Evolutionary conservation across 345 rosid genomes (phyloP).

Genomic region (Heritiera fomes): DNA sequence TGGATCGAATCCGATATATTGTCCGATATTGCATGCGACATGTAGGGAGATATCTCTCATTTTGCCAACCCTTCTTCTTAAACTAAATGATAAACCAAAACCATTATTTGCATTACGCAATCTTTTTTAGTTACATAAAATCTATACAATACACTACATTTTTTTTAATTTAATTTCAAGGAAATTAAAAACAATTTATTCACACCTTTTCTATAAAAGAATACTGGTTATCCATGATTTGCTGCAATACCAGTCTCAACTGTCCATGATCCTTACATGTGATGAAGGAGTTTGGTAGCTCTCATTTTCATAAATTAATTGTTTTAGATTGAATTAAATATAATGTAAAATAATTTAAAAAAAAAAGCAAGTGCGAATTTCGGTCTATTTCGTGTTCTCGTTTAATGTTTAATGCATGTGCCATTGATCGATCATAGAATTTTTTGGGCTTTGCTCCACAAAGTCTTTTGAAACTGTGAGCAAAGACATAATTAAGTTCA

Average conservation of each 20-base stretch:
- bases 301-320: not conserved
- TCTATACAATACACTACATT: not conserved
- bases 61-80: slow-evolving; percentile 1
- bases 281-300: slow-evolving; percentile 34
- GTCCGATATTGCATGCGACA: not conserved
- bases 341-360: not conserved
- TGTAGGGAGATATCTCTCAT: not conserved
- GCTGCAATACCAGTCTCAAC: slow-evolving; percentile 57
- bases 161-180: not conserved
- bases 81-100: not conserved
- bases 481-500: too few relatives aligned
- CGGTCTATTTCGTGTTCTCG: slow-evolving; percentile 34
- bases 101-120: not conserved
- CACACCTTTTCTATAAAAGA: too few relatives aligned
- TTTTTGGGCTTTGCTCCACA: not conserved
- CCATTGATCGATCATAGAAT: not conserved
- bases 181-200: not conserved
- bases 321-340: slow-evolving; percentile 7
- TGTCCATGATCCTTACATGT: slow-evolving; percentile 61
- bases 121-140: not conserved
- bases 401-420: slow-evolving; percentile 32
- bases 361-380: slow-evolving; percentile 37
- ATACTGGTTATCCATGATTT: slow-evolving; percentile 38
- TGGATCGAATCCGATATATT: not conserved
- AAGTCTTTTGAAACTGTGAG: not conserved